Base-by-base conservation (phyloP, 768 basidiomycete species). In the Plicaturopsis crispa region DNA sequence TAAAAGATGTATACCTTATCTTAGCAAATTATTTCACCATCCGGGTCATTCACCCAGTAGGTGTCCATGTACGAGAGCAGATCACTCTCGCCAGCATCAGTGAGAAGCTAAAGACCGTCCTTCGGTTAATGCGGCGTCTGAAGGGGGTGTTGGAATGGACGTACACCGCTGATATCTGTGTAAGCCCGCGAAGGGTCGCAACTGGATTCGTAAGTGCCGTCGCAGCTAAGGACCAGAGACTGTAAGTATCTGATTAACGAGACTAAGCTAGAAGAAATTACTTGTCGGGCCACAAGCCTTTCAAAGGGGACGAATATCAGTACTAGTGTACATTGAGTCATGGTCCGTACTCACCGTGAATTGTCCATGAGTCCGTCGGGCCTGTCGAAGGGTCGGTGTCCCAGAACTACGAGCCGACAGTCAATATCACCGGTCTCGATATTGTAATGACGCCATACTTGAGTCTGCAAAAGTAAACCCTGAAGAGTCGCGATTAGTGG, bases 231-330 rank as follows among this genome's bases (percentile, higher is more conserved):
- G 17, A 6, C 20, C 23, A 23, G 13, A 5, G 40, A 10, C 12
- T 34, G 24, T 17, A 11, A 22, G 11, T 13, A 23, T 6, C 4
- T 16, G 28, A 30, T 30, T 30, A 30, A 30, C 28, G 10, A 10
- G 19, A 21, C 36, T 6, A 13, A 23, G 10, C 19, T 34, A 6
- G 34, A 41, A 24, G 4, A 33, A 57, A 69, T 36, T 45, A 78
- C 75, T 74, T 57, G 48, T 80, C 80, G 3, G 78, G 76, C 81
- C 80, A 84, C 30, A 81, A 61, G 42, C 80, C 80, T 75, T 41
- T 14, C 17, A 44, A 21, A 16, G 10, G n/a, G 20, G 26, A 44
- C 47, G 26, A 46, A 37, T 14, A 36, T 48, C 17, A 48, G 35
- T 3, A 28, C 4, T 16, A 30, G 31, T 13, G 22, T 17, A 17